Conservation (phyloP, 768 basidiomycete species). For the Boletus tylopilopsis region DNA sequence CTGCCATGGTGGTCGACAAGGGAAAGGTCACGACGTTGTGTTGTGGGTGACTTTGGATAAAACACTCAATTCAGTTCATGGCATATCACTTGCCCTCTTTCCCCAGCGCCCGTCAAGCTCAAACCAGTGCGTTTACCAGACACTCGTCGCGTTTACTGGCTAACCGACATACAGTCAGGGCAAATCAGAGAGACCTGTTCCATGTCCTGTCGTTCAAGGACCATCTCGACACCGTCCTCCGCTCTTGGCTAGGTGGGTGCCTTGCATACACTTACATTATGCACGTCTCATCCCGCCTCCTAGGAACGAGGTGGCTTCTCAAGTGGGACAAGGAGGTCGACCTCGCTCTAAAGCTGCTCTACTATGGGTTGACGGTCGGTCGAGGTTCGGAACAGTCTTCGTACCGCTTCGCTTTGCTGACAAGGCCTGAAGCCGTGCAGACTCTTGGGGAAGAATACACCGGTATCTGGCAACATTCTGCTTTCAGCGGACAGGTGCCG, state of each 20-base stretch:
- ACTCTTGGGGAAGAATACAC: slow-evolving; percentile 92
- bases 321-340: slow-evolving; percentile 83
- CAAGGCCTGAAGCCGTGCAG: slow-evolving; percentile 53
- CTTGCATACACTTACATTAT: background rate
- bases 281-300: slow-evolving; percentile 7
- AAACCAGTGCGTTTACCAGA: slow-evolving; percentile 63
- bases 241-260: slow-evolving; percentile 70
- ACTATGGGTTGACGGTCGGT: slow-evolving; percentile 73
- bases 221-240: slow-evolving; percentile 68
- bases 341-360: slow-evolving; percentile 59
- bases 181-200: slow-evolving; percentile 79
- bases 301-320: slow-evolving; percentile 77
- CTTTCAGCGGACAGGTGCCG: slow-evolving; percentile 38
- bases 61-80: slow-evolving; percentile 1
- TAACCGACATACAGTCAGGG: slow-evolving; percentile 54
- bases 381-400: slow-evolving; percentile 45
- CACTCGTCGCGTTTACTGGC: slow-evolving; percentile 1
- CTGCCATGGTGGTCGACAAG: slow-evolving; percentile 21
- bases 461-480: slow-evolving; percentile 72
- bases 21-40: background rate
- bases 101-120: slow-evolving; percentile 78
- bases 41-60: background rate
- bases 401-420: slow-evolving; percentile 4
- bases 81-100: slow-evolving; percentile 43
- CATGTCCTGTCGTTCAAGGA: slow-evolving; percentile 73